These are phyloP conservation scores for Neurospora sp. DNA, from an alignment of 495 filamentous ascomycete species.

Conservation along the genomic window DNA sequence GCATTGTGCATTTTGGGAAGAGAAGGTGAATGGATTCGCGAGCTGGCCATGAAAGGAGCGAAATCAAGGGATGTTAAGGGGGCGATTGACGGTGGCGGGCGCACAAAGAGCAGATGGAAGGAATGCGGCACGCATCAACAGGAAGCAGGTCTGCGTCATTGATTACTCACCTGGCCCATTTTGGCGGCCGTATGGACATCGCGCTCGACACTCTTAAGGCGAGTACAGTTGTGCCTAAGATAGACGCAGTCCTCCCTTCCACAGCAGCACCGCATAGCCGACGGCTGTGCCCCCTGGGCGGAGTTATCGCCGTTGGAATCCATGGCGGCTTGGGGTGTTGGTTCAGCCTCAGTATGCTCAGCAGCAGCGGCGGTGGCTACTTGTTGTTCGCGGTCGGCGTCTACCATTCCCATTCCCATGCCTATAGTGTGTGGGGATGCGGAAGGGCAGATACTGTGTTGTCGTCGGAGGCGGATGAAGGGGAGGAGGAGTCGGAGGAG, in stretches of 20 bases:
- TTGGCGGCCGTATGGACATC: slow-evolving; percentile 77
- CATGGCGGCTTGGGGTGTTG: background rate
- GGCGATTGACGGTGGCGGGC: background rate
- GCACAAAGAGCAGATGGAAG: background rate
- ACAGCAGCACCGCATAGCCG: slow-evolving; percentile 61
- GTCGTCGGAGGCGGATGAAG: background rate
- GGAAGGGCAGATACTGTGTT: background rate
- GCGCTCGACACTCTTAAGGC: slow-evolving; percentile 70
- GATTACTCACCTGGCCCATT: slow-evolving; percentile 68
- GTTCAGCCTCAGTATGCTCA: background rate
- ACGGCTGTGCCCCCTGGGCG: slow-evolving; percentile 4
- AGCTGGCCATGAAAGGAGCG: background rate
- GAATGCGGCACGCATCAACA: background rate
- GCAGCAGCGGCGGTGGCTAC: background rate
- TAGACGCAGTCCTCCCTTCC: slow-evolving; percentile 70
- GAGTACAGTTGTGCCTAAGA: slow-evolving; percentile 65
- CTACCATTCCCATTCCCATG: slow-evolving; percentile 16
- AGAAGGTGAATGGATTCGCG: background rate
- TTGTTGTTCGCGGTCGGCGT: background rate
- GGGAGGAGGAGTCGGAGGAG: background rate
- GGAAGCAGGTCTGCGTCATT: background rate
- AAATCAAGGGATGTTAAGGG: background rate
- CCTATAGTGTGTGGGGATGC: background rate
- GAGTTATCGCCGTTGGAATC: slow-evolving; percentile 9
- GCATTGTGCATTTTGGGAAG: background rate